Evolutionary conservation across 2,329 filamentous ascomycete genomes (phyloP), one percentile per base, ranked within the genome.

Genomic region (Cordyceps pruinosa): DNA sequence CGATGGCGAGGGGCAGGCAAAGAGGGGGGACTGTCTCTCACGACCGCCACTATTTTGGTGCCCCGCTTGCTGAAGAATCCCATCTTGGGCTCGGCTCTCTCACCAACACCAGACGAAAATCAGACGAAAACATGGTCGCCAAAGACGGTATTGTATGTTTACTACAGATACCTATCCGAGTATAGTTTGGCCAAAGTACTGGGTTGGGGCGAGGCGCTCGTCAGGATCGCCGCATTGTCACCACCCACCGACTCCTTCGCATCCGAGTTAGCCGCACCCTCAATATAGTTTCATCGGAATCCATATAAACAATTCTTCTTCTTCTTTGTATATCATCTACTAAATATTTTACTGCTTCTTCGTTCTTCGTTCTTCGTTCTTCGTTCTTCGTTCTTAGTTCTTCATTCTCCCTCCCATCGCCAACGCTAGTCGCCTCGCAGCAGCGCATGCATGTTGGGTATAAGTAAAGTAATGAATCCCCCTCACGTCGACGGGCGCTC

Each of bases 11-110:
- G 37, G 37, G 37, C n/a, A 46, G 30, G 2, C 19, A 19, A 23
- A 21, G 10, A 23, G 12, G 8, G 37, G 37, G 49, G 34, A 9
- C 15, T 7, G 17, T 21, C 19, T 39, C 41, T 17, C 35, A 45
- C 7, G 30, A 10, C 34, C 25, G 32, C 23, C 19, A n/a, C 23
- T 23, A n/a, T 39, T 41, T 12, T 7, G 32, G n/a, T 21, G 52
- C 52, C 44, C 52, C 52, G 52, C 52, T 48, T 41, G 44, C 5
- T 41, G n/a, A 41, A 48, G 34, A 39, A 53, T 12, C 25, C 10
- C 13, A n/a, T 28, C 37, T 44, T 32, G 19, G n/a, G 13, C 28
- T 53, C 30, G 25, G 9, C 26, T 17, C n/a, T n/a, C n/a, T n/a
- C n/a, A n/a, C n/a, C n/a, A 35, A 55, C 28, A 32, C 23, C 23